Percentiles rank a stretch among this genome's conserved stretches.
These are phyloP conservation scores for Arabis hirsuta DNA, from an alignment of 345 rosid species.

Conservation along the genomic window DNA sequence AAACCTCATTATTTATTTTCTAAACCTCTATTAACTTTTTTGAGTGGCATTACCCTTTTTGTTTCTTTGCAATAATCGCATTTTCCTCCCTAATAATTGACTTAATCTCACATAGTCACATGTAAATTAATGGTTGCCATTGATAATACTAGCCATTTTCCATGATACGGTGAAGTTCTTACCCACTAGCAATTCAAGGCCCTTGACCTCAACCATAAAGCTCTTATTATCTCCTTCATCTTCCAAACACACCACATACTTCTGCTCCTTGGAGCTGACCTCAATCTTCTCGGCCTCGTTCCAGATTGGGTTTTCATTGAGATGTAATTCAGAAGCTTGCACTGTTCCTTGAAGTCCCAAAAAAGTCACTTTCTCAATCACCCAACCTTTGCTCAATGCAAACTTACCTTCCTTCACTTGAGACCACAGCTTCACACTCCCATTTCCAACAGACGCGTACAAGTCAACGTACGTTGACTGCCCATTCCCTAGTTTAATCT, in stretches of 20 bases:
- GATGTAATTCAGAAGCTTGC: slow-evolving; percentile 49
- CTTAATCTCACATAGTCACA: slow-evolving; percentile 15
- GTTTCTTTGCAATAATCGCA: slow-evolving; percentile 16
- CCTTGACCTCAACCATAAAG: slow-evolving; percentile 63
- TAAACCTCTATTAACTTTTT: slow-evolving; percentile 4
- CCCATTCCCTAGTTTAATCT: slow-evolving; percentile 83
- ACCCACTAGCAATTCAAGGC: slow-evolving; percentile 67
- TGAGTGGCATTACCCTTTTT: not conserved
- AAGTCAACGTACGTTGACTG: slow-evolving; percentile 65
- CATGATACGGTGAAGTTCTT: slow-evolving; percentile 72
- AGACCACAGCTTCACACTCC: slow-evolving; percentile 82
- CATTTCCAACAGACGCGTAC: slow-evolving; percentile 60
- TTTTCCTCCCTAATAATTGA: slow-evolving; percentile 28
- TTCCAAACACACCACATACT: slow-evolving; percentile 39
- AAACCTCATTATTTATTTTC: no score
- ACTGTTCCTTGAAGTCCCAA: slow-evolving; percentile 67
- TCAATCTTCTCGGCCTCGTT: slow-evolving; percentile 29
- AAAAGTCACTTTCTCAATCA: slow-evolving; percentile 64
- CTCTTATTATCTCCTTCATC: slow-evolving; percentile 50
- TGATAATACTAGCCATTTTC: slow-evolving; percentile 51
- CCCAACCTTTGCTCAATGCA: slow-evolving; percentile 79
- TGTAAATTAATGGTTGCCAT: slow-evolving; percentile 15
- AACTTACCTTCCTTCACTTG: slow-evolving; percentile 71
- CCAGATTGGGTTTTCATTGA: slow-evolving; percentile 50
- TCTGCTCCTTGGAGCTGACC: slow-evolving; percentile 55